Evolutionary conservation across 257 asterid genomes (phyloP), one percentile per base, ranked within the genome.

Genomic region (Solanum raphanifolium): DNA sequence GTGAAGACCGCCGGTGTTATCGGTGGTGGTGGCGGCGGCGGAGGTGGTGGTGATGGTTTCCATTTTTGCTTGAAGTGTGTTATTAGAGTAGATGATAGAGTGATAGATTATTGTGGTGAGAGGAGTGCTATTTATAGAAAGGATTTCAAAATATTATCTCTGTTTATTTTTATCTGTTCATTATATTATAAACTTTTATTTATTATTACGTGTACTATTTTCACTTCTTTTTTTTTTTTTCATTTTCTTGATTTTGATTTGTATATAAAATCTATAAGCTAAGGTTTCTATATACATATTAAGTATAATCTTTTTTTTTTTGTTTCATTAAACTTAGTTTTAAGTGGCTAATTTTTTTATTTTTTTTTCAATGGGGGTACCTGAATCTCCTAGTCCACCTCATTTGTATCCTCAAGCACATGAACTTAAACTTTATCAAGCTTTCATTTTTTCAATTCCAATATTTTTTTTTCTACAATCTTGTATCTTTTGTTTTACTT

Each of bases 391-490:
- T 0, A 88, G 83, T 58, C 92, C 93, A 69, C 89, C 98, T 86
- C 95, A 91, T 86, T 93, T 94, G 60, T 94, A 95, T 81, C 94
- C 98, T 3, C 91, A 90, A 87, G 94, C 90, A 74, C 94, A 94
- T 87, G 97, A 95, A 86, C 90, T 94, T 3, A 94, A 93, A 89
- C 95, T 95, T 15, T 95, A 94, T 90, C 98, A 94, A 83, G 97
- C 98, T 83, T 94, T 95, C 84, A 94, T 95, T 84, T 95, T 95
- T 88, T 95, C 98, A 34, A 95, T 94, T 78, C 98, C 98, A 13
- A 39, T 9, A 90, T 95, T 35, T 94, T 95, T 23, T 95, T 94
- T 79, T 93, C 98, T 25, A 94, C 91, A 84, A 95, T 95, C 43
- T 91, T 94, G 32, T 93, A 91, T 78, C 95, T 95, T 3, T 71